Percentiles rank a stretch among this genome's conserved stretches.
Evolutionary conservation across 805 yeast genomes (phyloP).

Genomic region (Candida pini): DNA sequence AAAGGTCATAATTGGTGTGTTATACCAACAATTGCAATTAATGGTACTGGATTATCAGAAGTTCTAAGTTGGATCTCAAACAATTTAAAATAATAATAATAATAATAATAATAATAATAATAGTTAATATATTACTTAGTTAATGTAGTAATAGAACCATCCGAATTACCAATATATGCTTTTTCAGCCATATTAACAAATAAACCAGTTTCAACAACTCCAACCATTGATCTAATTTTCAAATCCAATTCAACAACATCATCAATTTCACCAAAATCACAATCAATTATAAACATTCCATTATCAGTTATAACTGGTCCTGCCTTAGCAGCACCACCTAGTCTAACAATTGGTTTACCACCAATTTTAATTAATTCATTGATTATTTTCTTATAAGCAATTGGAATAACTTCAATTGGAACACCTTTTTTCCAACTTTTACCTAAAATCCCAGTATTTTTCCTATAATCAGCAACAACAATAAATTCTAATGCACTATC

Average conservation of each 20-base stretch:
- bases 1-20: slow-evolving; percentile 83
- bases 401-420: slow-evolving; percentile 93
- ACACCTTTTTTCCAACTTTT: slow-evolving; percentile 82
- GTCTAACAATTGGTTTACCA: slow-evolving; percentile 65
- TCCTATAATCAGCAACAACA: slow-evolving; percentile 89
- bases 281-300: slow-evolving; percentile 88
- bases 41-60: slow-evolving; percentile 86
- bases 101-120: neutral
- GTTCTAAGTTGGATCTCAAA: slow-evolving; percentile 82
- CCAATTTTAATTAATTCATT: slow-evolving; percentile 59
- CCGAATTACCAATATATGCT: slow-evolving; percentile 85
- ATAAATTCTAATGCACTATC: slow-evolving; percentile 69
- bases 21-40: slow-evolving; percentile 83
- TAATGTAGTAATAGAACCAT: slow-evolving; percentile 45
- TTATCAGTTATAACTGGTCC: slow-evolving; percentile 97
- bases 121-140: too few relatives aligned
- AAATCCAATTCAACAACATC: slow-evolving; percentile 49
- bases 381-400: slow-evolving; percentile 72
- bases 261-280: slow-evolving; percentile 79
- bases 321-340: slow-evolving; percentile 89
- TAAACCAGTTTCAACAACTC: slow-evolving; percentile 95
- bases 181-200: slow-evolving; percentile 69
- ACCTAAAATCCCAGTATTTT: slow-evolving; percentile 71
- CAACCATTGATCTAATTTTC: slow-evolving; percentile 69
- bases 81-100: slow-evolving; percentile 30